Percentiles rank a stretch among this genome's conserved stretches.
Evolutionary conservation across 208 protist genomes (phyloP).

Genomic region (Porcisia deanei): DNA sequence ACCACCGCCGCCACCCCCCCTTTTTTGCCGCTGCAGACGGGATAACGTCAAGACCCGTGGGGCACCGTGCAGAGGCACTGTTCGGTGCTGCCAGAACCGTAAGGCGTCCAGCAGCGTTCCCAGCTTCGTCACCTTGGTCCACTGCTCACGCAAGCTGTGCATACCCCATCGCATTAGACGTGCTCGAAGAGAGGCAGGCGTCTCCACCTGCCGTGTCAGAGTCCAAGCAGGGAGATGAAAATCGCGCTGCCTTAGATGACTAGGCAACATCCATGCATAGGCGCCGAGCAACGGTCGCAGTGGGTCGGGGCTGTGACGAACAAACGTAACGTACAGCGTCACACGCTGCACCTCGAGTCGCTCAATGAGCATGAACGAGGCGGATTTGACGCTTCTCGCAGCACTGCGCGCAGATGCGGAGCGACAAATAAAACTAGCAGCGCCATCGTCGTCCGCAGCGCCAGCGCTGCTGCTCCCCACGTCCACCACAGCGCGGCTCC

Average conservation of each 20-base stretch:
- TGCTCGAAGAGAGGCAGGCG: slow-evolving; percentile 40
- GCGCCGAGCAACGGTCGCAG: slow-evolving; percentile 64
- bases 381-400: slow-evolving; percentile 11
- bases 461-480: not conserved
- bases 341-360: slow-evolving; percentile 45
- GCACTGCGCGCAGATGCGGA: not conserved
- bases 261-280: slow-evolving; percentile 76
- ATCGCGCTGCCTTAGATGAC: slow-evolving; percentile 47
- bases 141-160: slow-evolving; percentile 68
- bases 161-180: slow-evolving; percentile 50
- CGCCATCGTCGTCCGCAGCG: not conserved
- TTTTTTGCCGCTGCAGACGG: slow-evolving; percentile 15
- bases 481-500: not conserved
- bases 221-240: slow-evolving; percentile 49
- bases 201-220: slow-evolving; percentile 50
- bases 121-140: slow-evolving; percentile 80
- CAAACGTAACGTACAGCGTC: slow-evolving; percentile 65
- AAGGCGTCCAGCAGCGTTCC: slow-evolving; percentile 58
- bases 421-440: not conserved
- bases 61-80: slow-evolving; percentile 29
- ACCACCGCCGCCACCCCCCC: not conserved
- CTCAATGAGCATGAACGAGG: slow-evolving; percentile 56
- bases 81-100: slow-evolving; percentile 37
- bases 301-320: slow-evolving; percentile 59
- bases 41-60: slow-evolving; percentile 39